Evolutionary conservation across 2,329 filamentous ascomycete genomes (phyloP), one percentile per base, ranked within the genome.

Genomic region (Colletotrichum sansevieriae): DNA sequence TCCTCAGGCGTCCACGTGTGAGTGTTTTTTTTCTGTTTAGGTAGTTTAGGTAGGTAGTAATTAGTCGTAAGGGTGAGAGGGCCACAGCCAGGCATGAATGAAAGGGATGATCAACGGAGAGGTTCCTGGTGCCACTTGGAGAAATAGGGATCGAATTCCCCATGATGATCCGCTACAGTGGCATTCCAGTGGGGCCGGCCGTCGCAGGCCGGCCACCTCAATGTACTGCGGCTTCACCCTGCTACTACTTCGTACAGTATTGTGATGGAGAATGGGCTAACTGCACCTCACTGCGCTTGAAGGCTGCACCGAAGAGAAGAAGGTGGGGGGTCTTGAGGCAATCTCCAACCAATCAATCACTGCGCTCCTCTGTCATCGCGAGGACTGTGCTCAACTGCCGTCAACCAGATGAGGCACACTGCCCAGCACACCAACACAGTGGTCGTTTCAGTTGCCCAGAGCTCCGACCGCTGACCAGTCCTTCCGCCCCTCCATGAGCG

Each of bases 381-480:
- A 41, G 61, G 61, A 65, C 54, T 59, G 44, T 68, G 65, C 61
- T 37, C 29, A n/a, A 29, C 29, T 55, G 61, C 59, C 54, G 59
- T 62, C 59, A 62, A n/a, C 59, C 47, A 9, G 15, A 62, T 62
- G 35, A 12, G 59, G 37, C 47, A 52, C 22, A 62, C 47, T 37
- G 37, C 59, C 59, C 22, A 3, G 3, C 47, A 64, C 52, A 59
- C 55, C 65, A 65, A 49, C 52, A 68, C 65, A 44, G 55, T 60
- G 12, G 51, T 65, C 37, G 66, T 69, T 69, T 69, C 66, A 69
- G 62, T 20, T 41, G 15, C 3, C 18, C 9, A 65, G 49, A 68
- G 66, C 66, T 65, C 66, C 60, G 62, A 56, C 62, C 62, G 49
- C 54, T 60, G 29, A 22, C 54, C 54, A 65, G 65, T 35, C 61